These are phyloP conservation scores for Stephanocyclus meneghinianus DNA, from an alignment of 352 stramenopile species.

Conservation along the genomic window DNA sequence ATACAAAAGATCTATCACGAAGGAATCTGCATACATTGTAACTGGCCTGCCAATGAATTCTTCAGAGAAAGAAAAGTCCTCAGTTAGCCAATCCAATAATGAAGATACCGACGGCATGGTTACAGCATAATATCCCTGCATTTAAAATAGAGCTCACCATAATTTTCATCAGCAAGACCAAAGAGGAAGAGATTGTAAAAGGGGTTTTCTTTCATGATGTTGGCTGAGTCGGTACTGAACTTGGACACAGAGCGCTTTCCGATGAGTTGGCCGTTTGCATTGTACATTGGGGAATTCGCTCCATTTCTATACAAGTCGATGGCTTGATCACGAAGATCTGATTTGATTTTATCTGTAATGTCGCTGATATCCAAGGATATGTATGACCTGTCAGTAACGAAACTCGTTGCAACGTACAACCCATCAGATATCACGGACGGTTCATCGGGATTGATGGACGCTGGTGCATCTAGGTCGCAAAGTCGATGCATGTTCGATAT, in stretches of 20 bases:
- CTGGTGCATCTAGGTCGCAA: constrained; percentile 20
- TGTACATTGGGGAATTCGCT: constrained; percentile 73
- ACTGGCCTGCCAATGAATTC: constrained; percentile 64
- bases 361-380: constrained; percentile 76
- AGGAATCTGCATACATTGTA: constrained; percentile 73
- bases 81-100: too few species aligned
- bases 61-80: background rate
- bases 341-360: constrained; percentile 63
- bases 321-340: constrained; percentile 48
- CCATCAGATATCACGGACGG: constrained; percentile 68
- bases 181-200: constrained; percentile 79
- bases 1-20: constrained; percentile 68
- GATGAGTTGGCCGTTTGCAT: constrained; percentile 67
- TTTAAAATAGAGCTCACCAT: constrained; percentile 12
- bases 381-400: constrained; percentile 76
- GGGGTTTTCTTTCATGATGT: constrained; percentile 68
- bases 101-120: background rate
- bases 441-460: constrained; percentile 51
- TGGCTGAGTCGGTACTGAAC: constrained; percentile 62
- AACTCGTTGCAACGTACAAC: constrained; percentile 79
- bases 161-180: constrained; percentile 64
- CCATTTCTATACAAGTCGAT: constrained; percentile 67
- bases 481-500: constrained; percentile 55
- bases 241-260: constrained; percentile 49
- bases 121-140: background rate